phyloP scores from a whole-genome alignment of 2,329 filamentous ascomycete species.

The Grosmannia serpens region DNA sequence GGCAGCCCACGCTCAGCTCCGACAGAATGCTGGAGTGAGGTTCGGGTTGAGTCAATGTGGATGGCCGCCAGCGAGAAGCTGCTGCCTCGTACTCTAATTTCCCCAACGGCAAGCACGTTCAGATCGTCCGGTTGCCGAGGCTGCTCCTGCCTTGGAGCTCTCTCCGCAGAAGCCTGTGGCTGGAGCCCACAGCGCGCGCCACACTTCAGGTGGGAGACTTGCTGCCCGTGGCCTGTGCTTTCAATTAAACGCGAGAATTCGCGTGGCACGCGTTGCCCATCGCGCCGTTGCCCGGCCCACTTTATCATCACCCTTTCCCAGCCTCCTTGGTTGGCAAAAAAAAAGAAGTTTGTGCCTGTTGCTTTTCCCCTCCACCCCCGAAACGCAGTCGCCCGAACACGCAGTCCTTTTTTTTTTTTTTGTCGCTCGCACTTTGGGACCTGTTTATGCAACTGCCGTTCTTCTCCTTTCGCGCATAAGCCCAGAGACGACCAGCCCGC shows the following conservation, averaged over 20 bases:
- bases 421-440: neutral
- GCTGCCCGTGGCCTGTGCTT: conserved; percentile 6
- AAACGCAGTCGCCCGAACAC: too few relatives aligned
- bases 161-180: neutral
- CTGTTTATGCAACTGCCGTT: neutral
- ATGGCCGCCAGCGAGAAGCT: neutral
- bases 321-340: conserved; percentile 6
- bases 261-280: conserved; percentile 2
- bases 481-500: neutral
- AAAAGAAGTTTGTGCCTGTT: neutral
- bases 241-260: conserved; percentile 14
- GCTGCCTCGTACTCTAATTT: neutral
- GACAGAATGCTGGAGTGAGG: neutral
- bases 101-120: conserved; percentile 5
- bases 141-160: neutral
- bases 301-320: conserved; percentile 10
- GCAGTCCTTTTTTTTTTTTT: neutral
- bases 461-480: neutral
- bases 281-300: conserved; percentile 8
- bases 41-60: neutral
- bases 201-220: neutral
- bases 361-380: neutral
- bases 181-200: neutral
- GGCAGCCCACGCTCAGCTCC: neutral
- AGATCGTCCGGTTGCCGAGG: conserved; percentile 6